These are phyloP conservation scores for Podila clonocystis DNA, from an alignment of 192 early-diverging fungal genomes.

Conservation along the genomic window DNA sequence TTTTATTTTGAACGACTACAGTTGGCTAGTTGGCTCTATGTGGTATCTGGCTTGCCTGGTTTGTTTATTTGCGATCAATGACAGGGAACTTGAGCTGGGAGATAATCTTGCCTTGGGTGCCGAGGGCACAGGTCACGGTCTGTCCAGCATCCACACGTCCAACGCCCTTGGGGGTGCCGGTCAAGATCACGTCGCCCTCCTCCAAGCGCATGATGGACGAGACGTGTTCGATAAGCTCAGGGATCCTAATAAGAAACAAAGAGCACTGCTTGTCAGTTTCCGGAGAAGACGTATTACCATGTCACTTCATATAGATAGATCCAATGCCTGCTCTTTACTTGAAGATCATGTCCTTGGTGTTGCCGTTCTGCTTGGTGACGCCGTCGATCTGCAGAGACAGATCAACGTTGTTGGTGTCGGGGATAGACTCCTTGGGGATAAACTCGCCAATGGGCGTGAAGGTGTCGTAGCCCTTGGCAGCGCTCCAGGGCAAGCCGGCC, in stretches of 20 bases:
- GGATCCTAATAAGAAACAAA: constrained; percentile 62
- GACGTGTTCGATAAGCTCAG: constrained; percentile 81
- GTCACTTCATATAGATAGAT: too few species aligned
- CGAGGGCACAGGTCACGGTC: constrained; percentile 76
- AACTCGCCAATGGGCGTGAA: constrained; percentile 92
- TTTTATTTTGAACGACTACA: too few species aligned
- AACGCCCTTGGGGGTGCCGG: constrained; percentile 92
- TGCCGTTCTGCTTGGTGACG: constrained; percentile 82
- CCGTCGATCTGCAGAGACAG: constrained; percentile 85
- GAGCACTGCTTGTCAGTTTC: background rate
- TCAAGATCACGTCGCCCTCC: constrained; percentile 89
- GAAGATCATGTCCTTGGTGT: constrained; percentile 94
- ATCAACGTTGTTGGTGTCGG: constrained; percentile 78
- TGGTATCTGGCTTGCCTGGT: background rate
- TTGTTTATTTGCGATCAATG: constrained; percentile 36
- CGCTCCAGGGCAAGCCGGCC: constrained; percentile 87
- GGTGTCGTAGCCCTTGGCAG: constrained; percentile 95
- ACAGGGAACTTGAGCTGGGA: constrained; percentile 60
- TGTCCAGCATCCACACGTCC: constrained; percentile 86
- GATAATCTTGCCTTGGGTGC: constrained; percentile 52
- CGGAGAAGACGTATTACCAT: too few species aligned
- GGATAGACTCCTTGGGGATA: constrained; percentile 73
- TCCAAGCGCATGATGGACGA: constrained; percentile 91
- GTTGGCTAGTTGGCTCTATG: too few species aligned
- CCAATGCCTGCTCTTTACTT: constrained; percentile 56